Evolutionary conservation across 202 grass and related monocot genomes (phyloP).

Genomic region (Zizania palustris): DNA sequence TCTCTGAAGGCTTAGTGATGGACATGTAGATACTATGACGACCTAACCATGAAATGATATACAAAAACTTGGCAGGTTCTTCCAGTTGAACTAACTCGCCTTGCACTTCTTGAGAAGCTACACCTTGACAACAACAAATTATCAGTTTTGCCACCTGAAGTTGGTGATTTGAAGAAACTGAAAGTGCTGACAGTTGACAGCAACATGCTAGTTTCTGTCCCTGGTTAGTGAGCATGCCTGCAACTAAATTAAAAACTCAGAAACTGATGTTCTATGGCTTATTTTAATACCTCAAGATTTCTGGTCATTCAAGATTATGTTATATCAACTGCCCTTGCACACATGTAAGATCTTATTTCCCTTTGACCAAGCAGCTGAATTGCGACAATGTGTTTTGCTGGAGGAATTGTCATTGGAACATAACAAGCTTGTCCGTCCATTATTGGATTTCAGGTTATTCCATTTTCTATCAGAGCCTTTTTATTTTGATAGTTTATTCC

Average conservation of each 20-base stretch:
- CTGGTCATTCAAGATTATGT: conserved; percentile 31
- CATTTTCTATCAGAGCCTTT: conserved; percentile 40
- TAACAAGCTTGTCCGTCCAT: conserved; percentile 91
- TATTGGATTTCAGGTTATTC: conserved; percentile 98
- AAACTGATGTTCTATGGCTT: conserved; percentile 32
- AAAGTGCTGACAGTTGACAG: conserved; percentile 82
- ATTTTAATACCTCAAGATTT: conserved; percentile 14
- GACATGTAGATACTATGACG: neutral
- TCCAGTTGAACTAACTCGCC: conserved; percentile 83
- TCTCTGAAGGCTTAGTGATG: conserved; percentile 1
- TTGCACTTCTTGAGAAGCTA: conserved; percentile 87
- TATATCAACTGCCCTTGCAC: conserved; percentile 29
- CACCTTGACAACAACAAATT: conserved; percentile 91
- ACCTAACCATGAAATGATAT: conserved; percentile 39
- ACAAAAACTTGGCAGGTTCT: conserved; percentile 63
- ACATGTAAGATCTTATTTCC: conserved; percentile 11
- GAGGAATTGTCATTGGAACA: conserved; percentile 92
- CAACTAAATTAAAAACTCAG: conserved; percentile 13
- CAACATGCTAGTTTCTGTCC: conserved; percentile 94
- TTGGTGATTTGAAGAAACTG: conserved; percentile 85
- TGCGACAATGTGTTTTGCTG: conserved; percentile 85
- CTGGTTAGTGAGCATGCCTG: conserved; percentile 60
- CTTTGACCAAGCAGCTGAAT: conserved; percentile 64
- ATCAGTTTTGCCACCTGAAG: conserved; percentile 84
- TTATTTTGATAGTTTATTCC: conserved; percentile 29